A percentile compares a stretch with the other conserved stretches of the same genome.
These are phyloP conservation scores for Oryza australiensis DNA, from an alignment of 176 grass and related monocot species.

Conservation along the genomic window DNA sequence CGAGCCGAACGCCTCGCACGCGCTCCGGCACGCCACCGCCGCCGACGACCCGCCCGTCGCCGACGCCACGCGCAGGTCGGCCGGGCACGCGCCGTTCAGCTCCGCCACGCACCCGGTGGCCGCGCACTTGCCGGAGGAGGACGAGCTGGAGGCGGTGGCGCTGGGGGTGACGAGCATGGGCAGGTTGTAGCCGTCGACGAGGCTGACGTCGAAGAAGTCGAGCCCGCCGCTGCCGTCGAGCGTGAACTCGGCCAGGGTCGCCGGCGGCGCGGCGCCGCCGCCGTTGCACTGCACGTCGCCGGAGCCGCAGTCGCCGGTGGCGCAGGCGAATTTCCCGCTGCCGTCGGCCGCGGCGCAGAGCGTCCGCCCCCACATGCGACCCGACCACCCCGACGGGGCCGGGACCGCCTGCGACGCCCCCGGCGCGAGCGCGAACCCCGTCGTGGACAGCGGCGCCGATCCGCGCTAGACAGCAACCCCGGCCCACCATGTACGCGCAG, in stretches of 20 bases:
- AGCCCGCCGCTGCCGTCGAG: slow-evolving; percentile 46
- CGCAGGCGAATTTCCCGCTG: slow-evolving; percentile 43
- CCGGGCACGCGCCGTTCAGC: slow-evolving; percentile 55
- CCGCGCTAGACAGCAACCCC: slow-evolving; percentile 56
- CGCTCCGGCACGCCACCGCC: slow-evolving; percentile 58
- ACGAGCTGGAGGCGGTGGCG: neutral
- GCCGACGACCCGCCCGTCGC: neutral
- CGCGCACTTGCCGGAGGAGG: slow-evolving; percentile 35
- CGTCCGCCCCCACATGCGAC: slow-evolving; percentile 66
- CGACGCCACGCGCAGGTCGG: slow-evolving; percentile 42
- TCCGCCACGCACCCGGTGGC: slow-evolving; percentile 62
- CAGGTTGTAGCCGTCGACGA: slow-evolving; percentile 73
- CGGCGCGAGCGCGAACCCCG: slow-evolving; percentile 63
- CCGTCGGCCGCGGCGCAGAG: slow-evolving; percentile 39
- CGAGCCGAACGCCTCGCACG: slow-evolving; percentile 54
- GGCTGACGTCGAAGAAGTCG: slow-evolving; percentile 79
- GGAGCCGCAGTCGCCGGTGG: slow-evolving; percentile 66
- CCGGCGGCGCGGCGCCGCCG: slow-evolving; percentile 41
- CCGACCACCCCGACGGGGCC: slow-evolving; percentile 58
- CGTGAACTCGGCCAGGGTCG: slow-evolving; percentile 72
- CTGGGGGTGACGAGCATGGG: slow-evolving; percentile 45
- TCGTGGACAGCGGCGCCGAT: slow-evolving; percentile 42
- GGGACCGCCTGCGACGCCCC: slow-evolving; percentile 49
- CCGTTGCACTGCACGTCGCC: slow-evolving; percentile 61
- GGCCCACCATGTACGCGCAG: slow-evolving; percentile 64